These are phyloP conservation scores for Spergularia marina DNA, from an alignment of 148 eudicot genomes.

Conservation along the genomic window DNA sequence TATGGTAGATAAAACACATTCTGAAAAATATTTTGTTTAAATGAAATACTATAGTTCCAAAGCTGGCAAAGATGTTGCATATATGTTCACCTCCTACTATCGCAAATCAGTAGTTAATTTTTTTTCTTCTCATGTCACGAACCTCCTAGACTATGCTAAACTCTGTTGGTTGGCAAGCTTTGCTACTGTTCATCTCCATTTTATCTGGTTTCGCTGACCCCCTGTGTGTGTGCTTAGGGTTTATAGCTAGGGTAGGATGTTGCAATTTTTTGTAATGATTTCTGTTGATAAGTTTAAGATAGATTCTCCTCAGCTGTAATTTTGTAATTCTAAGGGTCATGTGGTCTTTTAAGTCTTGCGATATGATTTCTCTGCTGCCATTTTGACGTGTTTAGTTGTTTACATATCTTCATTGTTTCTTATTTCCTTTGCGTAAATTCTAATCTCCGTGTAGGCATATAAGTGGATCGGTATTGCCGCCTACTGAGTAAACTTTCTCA, in stretches of 20 bases:
- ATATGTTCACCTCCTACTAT: neutral
- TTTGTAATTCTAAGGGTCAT: neutral
- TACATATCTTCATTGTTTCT: neutral
- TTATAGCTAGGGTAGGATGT: neutral
- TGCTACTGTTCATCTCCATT: neutral
- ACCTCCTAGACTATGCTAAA: neutral
- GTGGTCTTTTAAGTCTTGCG: slow-evolving; percentile 2
- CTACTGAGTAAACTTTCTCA: neutral
- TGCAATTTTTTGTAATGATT: neutral
- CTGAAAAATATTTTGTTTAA: too few relatives aligned
- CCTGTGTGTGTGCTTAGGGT: neutral
- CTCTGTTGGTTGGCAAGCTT: neutral
- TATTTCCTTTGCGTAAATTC: neutral
- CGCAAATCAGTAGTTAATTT: neutral
- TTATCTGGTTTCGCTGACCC: neutral
- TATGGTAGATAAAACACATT: too few relatives aligned
- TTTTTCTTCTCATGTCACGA: neutral
- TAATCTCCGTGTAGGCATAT: neutral
- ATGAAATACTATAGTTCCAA: too few relatives aligned
- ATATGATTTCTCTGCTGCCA: neutral
- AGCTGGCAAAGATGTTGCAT: neutral
- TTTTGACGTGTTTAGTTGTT: neutral
- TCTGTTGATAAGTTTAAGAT: neutral
- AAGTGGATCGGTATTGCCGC: neutral
- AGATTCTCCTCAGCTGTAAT: neutral